Evolutionary conservation across 192 early-diverging fungal species (phyloP).

Genomic region (Dispira simplex): DNA sequence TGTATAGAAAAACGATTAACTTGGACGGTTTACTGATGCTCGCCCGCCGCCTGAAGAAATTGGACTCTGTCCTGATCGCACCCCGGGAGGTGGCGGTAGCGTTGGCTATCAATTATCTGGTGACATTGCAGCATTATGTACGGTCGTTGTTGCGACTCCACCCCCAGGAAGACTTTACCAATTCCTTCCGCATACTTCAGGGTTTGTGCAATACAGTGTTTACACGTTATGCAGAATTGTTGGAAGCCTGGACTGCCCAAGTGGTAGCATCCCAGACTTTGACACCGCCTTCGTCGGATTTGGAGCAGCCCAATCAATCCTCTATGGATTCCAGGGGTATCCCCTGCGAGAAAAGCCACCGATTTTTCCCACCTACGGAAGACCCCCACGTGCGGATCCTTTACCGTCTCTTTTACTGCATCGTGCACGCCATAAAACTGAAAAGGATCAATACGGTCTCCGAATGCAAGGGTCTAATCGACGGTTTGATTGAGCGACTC

Average conservation of each 20-base stretch:
- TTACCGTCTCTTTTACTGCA: background rate
- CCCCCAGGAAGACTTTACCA: background rate
- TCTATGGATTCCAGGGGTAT: background rate
- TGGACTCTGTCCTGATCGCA: constrained; percentile 6
- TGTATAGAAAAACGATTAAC: background rate
- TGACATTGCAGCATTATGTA: background rate
- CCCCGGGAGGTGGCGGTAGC: background rate
- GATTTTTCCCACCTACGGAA: background rate
- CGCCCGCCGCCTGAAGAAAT: constrained; percentile 5
- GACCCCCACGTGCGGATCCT: background rate
- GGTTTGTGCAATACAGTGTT: background rate
- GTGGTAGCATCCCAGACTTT: background rate
- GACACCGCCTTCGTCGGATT: background rate
- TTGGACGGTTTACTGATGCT: constrained; percentile 4
- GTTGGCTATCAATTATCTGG: background rate
- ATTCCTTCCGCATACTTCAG: background rate
- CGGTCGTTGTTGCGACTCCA: too few relatives aligned
- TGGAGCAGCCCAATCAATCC: background rate
- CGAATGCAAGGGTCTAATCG: background rate
- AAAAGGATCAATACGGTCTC: background rate
- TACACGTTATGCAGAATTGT: background rate
- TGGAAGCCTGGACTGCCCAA: background rate
- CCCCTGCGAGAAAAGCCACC: constrained; percentile 1
- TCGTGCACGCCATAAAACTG: constrained; percentile 9
- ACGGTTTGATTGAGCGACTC: constrained; percentile 1